Percentiles rank a stretch among this genome's conserved stretches.
phyloP scores from a whole-genome alignment of 1,139 yeast genomes.

The Sugiyamaella xylanicola region DNA sequence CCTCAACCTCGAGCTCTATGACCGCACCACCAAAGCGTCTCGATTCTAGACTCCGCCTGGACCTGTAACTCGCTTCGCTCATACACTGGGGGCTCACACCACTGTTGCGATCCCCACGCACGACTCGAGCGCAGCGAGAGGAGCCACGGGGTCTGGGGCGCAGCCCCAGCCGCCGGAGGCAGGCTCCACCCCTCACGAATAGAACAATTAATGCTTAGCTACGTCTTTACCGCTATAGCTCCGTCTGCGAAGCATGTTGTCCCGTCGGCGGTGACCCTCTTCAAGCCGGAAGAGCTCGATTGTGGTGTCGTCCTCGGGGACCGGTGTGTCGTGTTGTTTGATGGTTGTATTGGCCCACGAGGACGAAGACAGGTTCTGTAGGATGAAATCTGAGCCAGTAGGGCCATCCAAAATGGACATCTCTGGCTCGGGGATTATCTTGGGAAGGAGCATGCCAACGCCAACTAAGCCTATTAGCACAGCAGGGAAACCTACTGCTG shows the following conservation, averaged over 20 bases:
- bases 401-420: conserved; percentile 67
- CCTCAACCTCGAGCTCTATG: conserved; percentile 65
- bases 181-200: too few relatives aligned
- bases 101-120: too few relatives aligned
- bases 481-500: conserved; percentile 94
- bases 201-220: background rate
- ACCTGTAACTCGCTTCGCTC: background rate
- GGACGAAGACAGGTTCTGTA: conserved; percentile 40
- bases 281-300: conserved; percentile 11
- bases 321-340: background rate
- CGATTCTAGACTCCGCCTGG: conserved; percentile 21
- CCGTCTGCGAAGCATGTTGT: background rate
- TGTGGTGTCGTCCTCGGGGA: background rate
- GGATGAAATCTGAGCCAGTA: conserved; percentile 64
- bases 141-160: too few relatives aligned
- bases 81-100: too few relatives aligned
- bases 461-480: conserved; percentile 70
- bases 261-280: conserved; percentile 7
- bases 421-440: conserved; percentile 62
- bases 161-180: too few relatives aligned
- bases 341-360: background rate
- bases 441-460: conserved; percentile 62
- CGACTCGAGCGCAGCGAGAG: too few relatives aligned
- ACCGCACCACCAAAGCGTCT: conserved; percentile 39
- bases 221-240: conserved; percentile 1